Evolutionary conservation across 768 basidiomycete species (phyloP), one percentile per base, ranked within the genome.

Genomic region (Calvatia gigantea): DNA sequence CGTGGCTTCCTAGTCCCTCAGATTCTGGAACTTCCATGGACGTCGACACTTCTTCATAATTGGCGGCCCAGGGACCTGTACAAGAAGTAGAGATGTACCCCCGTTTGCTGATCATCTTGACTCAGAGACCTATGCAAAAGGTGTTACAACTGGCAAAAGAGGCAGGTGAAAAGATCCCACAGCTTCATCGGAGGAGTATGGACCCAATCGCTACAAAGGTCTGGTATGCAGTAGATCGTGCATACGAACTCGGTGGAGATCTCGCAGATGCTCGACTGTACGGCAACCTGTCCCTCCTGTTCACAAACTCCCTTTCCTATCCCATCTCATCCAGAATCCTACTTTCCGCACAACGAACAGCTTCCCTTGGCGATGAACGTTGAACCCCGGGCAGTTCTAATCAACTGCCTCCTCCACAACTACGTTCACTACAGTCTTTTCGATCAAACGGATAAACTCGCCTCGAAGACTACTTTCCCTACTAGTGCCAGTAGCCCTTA

Each of bases 371-470:
- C 45, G 87, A 88, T 63, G 94, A n/a, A 97, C 64, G 88, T 89
- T 64, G 93, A 96, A 67, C 87, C 88, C 6, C 88, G 93, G 64
- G 94, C 93, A 0, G 92, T 93, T 0, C 81, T 98, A 47, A 90
- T 98, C 70, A 98, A 97, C 68, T 87, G 95, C 52, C 84, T 99
- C 4, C 81, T 98, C 32, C 87, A 93, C 51, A 93, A 85, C 64
- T 98, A 99, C 73, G 79, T 98, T 60, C 82, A 86, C 49, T 89
- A 91, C 65, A 91, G 82, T 65, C 79, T 97, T 6, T 96, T 94
- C 68, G 91, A 94, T 68, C 96, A 97, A 71, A 96, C 97, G 23
- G 94, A 98, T 79, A 95, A 95, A 68, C 84, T 98, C 32, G 85
- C 97, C 28, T 89, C 91, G 4, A 97, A 97, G 72, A 91, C 93